Conservation (phyloP, 306 rosid genomes). For the Cucumis hystrix region DNA sequence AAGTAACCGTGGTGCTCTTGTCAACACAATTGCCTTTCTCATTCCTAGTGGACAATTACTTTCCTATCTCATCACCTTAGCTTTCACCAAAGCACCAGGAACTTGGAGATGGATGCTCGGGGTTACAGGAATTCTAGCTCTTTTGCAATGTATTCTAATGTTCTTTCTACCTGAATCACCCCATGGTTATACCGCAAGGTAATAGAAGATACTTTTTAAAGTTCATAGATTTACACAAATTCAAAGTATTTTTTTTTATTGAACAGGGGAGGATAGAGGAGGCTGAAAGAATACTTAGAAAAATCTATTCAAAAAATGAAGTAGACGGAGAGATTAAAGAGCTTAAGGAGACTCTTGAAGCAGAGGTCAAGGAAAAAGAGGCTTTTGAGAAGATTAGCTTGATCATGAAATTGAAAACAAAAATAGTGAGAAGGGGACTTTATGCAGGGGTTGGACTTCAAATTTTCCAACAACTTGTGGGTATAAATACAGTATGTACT, state of each 20-base stretch:
- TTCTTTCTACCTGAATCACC: constrained; percentile 75
- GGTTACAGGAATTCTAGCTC: constrained; percentile 52
- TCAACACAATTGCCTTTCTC: constrained; percentile 48
- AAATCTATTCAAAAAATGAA: constrained; percentile 32
- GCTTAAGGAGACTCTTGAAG: constrained; percentile 40
- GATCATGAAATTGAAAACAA: constrained; percentile 20
- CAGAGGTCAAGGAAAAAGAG: constrained; percentile 37
- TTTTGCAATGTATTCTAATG: constrained; percentile 58
- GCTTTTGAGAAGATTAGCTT: constrained; percentile 19
- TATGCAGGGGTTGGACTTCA: constrained; percentile 67
- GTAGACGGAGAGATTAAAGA: constrained; percentile 48
- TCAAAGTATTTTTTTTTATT: neutral
- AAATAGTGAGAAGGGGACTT: constrained; percentile 54
- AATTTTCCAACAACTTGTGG: constrained; percentile 67
- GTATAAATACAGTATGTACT: constrained; percentile 84
- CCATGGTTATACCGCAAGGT: constrained; percentile 72
- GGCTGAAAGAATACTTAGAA: constrained; percentile 35
- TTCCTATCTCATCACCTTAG: constrained; percentile 63
- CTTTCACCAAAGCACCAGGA: constrained; percentile 51
- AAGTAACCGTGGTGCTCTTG: constrained; percentile 72
- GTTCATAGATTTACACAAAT: neutral
- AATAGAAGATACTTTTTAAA: neutral
- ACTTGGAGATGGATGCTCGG: constrained; percentile 97
- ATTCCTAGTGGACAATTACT: constrained; percentile 79
- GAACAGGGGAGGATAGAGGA: constrained; percentile 39